phyloP scores from a whole-genome alignment of 1,139 yeast genomes.

The Suhomyces bokatorum region DNA sequence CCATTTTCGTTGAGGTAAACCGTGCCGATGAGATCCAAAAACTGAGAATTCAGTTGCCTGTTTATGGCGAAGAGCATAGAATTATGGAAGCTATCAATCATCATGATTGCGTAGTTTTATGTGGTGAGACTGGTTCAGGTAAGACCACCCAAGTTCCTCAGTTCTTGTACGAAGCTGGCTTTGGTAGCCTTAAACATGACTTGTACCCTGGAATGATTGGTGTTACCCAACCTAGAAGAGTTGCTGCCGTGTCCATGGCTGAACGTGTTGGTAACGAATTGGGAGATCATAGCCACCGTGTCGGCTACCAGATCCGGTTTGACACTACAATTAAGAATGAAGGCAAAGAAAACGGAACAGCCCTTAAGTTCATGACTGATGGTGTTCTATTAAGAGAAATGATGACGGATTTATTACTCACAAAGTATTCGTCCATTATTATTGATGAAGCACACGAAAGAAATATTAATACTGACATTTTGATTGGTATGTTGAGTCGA shows the following conservation, averaged over 20 bases:
- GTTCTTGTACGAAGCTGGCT: conserved; percentile 83
- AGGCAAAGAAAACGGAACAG: conserved; percentile 55
- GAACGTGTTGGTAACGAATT: conserved; percentile 80
- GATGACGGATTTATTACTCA: conserved; percentile 79
- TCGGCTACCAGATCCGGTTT: conserved; percentile 90
- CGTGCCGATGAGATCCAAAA: conserved; percentile 67
- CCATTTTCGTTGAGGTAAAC: conserved; percentile 66
- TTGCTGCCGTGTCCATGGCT: conserved; percentile 98
- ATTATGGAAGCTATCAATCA: conserved; percentile 96
- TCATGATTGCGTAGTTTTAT: conserved; percentile 84
- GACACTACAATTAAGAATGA: conserved; percentile 70
- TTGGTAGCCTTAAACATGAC: conserved; percentile 63
- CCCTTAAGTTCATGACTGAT: conserved; percentile 95
- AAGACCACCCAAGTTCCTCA: conserved; percentile 80
- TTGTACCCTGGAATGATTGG: conserved; percentile 88
- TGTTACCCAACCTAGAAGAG: conserved; percentile 95
- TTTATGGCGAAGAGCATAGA: conserved; percentile 84
- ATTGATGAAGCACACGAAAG: conserved; percentile 99
- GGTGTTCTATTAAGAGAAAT: conserved; percentile 93
- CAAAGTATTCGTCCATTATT: conserved; percentile 80
- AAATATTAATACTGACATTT: conserved; percentile 90
- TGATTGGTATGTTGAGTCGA: conserved; percentile 92
- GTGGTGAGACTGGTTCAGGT: conserved; percentile 93
- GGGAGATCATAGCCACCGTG: conserved; percentile 74
- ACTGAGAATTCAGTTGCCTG: conserved; percentile 76